Evolutionary conservation across 345 rosid species (phyloP).

Genomic region (Erysimum cheiranthoides): DNA sequence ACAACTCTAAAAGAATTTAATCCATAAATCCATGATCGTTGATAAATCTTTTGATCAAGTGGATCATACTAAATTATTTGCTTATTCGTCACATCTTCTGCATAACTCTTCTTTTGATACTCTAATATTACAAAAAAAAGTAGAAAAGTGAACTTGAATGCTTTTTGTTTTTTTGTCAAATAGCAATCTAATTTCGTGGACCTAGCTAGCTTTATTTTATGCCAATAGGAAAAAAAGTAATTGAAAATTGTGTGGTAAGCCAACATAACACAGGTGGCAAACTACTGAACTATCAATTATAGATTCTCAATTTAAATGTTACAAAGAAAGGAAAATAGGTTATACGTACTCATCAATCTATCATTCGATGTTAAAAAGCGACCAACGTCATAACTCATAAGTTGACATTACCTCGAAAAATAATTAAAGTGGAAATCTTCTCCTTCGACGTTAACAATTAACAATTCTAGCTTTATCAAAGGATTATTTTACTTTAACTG

Average conservation of each 20-base stretch:
- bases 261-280: slow-evolving; percentile 33
- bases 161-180: background rate
- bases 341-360: slow-evolving; percentile 24
- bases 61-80: too few species aligned
- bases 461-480: slow-evolving; percentile 14
- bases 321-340: slow-evolving; percentile 2
- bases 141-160: background rate
- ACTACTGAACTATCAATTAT: slow-evolving; percentile 27
- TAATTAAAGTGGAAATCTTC: slow-evolving; percentile 38
- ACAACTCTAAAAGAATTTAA: too few species aligned
- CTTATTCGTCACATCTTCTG: too few species aligned
- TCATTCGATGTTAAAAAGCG: slow-evolving; percentile 39
- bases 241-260: slow-evolving; percentile 3
- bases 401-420: slow-evolving; percentile 36
- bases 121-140: too few species aligned
- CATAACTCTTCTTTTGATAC: too few species aligned
- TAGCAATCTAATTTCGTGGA: background rate
- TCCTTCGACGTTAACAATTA: slow-evolving; percentile 18
- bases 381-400: slow-evolving; percentile 36
- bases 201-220: background rate
- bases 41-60: too few species aligned
- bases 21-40: too few species aligned
- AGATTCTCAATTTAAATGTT: background rate
- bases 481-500: background rate
- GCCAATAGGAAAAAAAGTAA: background rate